Evolutionary conservation across 2,329 filamentous ascomycete species (phyloP).

Genomic region (Colletotrichum cereale): DNA sequence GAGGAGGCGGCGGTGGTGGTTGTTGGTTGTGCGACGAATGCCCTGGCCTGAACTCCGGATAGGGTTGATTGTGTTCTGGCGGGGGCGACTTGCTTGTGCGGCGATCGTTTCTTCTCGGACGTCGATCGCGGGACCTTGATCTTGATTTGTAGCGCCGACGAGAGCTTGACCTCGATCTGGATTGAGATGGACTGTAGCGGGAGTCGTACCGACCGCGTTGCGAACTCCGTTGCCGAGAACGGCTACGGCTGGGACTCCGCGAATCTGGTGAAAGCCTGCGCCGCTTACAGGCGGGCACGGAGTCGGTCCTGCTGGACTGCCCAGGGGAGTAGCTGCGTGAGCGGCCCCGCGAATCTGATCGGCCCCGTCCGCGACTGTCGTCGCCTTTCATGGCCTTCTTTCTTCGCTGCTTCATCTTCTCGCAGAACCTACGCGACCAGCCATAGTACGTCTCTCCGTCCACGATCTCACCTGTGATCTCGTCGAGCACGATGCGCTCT

Average conservation of each 20-base stretch:
- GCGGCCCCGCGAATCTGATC: slow-evolving; percentile 50
- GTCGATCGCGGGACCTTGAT: slow-evolving; percentile 41
- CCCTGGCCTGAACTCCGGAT: slow-evolving; percentile 21
- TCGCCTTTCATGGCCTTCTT: slow-evolving; percentile 48
- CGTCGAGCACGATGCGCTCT: slow-evolving; percentile 74
- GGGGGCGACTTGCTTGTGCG: slow-evolving; percentile 25
- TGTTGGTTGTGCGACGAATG: slow-evolving; percentile 32
- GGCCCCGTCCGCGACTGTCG: slow-evolving; percentile 48
- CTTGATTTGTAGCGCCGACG: slow-evolving; percentile 32
- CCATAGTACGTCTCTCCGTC: slow-evolving; percentile 86
- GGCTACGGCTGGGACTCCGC: slow-evolving; percentile 48
- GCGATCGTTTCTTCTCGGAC: slow-evolving; percentile 29
- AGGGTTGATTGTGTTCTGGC: slow-evolving; percentile 17
- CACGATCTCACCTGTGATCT: slow-evolving; percentile 73
- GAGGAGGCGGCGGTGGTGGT: slow-evolving; percentile 47
- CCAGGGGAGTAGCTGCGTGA: slow-evolving; percentile 46
- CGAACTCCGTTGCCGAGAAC: slow-evolving; percentile 41
- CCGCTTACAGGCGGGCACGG: slow-evolving; percentile 55
- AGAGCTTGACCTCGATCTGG: slow-evolving; percentile 42
- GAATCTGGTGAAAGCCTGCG: slow-evolving; percentile 53
- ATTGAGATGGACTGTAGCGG: slow-evolving; percentile 45
- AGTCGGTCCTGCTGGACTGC: slow-evolving; percentile 50
- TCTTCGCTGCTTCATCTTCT: slow-evolving; percentile 78
- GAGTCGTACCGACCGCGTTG: slow-evolving; percentile 41
- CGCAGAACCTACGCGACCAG: slow-evolving; percentile 85